These are phyloP conservation scores for Trichoderma gamsii DNA, from an alignment of 495 filamentous ascomycete species.

Conservation along the genomic window DNA sequence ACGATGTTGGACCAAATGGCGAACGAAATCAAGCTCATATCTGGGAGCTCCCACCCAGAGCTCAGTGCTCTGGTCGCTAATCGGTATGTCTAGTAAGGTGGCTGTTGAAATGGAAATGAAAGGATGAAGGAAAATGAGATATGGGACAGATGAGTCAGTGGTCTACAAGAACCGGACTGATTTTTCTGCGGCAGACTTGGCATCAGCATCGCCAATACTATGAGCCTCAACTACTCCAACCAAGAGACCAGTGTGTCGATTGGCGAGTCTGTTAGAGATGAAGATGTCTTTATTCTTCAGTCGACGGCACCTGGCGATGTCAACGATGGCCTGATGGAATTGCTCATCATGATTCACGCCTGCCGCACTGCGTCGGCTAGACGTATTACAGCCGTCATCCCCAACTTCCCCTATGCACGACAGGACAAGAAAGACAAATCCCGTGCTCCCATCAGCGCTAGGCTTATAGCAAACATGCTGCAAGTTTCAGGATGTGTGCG, in stretches of 20 bases:
- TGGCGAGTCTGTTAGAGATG: slow-evolving; percentile 92
- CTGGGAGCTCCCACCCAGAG: slow-evolving; percentile 90
- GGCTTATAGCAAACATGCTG: slow-evolving; percentile 95
- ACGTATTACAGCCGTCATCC: slow-evolving; percentile 86
- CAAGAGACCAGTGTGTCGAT: slow-evolving; percentile 96
- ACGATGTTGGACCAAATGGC: slow-evolving; percentile 45
- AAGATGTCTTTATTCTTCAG: slow-evolving; percentile 97
- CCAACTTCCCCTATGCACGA: slow-evolving; percentile 97
- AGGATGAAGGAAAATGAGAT: not conserved
- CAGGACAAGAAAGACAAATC: slow-evolving; percentile 99
- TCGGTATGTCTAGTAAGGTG: slow-evolving; percentile 52
- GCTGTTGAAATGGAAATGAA: not conserved
- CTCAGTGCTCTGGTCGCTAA: slow-evolving; percentile 86
- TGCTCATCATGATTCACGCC: slow-evolving; percentile 97
- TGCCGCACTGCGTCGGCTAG: slow-evolving; percentile 92
- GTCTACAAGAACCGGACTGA: slow-evolving; percentile 23
- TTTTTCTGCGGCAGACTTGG: slow-evolving; percentile 57
- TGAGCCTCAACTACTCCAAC: slow-evolving; percentile 95
- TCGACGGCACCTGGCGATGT: slow-evolving; percentile 93
- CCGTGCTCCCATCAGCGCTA: slow-evolving; percentile 83
- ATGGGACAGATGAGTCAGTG: slow-evolving; percentile 10
- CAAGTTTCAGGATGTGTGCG: slow-evolving; percentile 67
- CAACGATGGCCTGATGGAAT: slow-evolving; percentile 98
- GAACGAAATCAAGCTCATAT: slow-evolving; percentile 94
- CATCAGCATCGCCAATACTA: slow-evolving; percentile 91